phyloP scores from a whole-genome alignment of 345 rosid species.

The Corymbia maculata region DNA sequence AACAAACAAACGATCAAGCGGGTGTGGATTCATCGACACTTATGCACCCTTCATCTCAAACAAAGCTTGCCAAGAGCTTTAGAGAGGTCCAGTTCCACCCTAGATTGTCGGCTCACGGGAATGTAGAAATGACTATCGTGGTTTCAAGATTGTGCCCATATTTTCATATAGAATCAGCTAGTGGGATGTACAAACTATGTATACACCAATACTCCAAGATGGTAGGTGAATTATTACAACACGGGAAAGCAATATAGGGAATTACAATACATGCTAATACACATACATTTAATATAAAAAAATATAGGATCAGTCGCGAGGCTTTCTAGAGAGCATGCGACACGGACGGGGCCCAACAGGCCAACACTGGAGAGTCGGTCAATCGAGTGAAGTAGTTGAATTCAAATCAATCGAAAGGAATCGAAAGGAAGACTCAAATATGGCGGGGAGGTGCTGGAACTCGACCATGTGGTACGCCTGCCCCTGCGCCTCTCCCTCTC shows the following conservation, averaged over 20 bases:
- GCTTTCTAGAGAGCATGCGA: background rate
- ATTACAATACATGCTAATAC: background rate
- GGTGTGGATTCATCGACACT: no score
- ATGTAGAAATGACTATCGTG: rapidly evolving
- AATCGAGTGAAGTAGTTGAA: background rate
- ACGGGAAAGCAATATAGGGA: background rate
- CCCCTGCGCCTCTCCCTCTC: background rate
- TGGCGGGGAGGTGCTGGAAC: background rate
- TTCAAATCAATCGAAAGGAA: background rate
- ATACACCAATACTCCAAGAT: background rate
- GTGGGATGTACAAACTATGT: background rate
- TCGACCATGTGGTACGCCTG: background rate
- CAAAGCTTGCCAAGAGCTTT: background rate
- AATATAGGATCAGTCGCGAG: background rate
- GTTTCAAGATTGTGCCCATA: background rate
- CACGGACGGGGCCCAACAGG: background rate
- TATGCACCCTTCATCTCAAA: background rate
- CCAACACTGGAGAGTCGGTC: background rate
- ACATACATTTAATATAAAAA: background rate
- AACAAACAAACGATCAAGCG: background rate
- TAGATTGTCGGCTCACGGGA: background rate
- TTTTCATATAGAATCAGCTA: background rate
- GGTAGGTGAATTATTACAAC: background rate
- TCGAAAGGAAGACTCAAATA: background rate
- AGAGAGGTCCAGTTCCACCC: background rate